Conservation (phyloP, 768 basidiomycete species). For the Lactarius sp. region DNA sequence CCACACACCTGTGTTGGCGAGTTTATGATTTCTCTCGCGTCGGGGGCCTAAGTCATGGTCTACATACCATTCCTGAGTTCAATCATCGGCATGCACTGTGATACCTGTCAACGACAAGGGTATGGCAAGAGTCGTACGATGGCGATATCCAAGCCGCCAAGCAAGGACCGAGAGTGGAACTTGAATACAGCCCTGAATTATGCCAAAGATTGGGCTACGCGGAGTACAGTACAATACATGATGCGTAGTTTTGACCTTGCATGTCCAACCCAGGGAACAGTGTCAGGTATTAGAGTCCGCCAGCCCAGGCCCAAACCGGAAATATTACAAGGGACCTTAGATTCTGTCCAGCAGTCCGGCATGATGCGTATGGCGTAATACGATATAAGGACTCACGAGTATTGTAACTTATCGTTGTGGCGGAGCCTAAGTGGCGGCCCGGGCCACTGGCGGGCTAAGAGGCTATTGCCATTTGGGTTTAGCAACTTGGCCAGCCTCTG, state of each 20-base stretch:
- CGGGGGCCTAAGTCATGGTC: neutral
- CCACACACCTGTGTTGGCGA: too few species aligned
- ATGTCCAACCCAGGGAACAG: neutral
- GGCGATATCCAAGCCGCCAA: too few species aligned
- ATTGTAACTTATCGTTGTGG: neutral
- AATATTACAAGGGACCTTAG: neutral
- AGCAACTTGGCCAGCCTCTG: neutral
- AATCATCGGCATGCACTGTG: too few species aligned
- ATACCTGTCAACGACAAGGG: too few species aligned
- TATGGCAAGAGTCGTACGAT: too few species aligned
- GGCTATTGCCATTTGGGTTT: neutral
- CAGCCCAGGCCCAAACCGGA: conserved; percentile 2
- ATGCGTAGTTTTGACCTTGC: too few species aligned
- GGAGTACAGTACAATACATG: too few species aligned
- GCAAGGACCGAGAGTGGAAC: too few species aligned
- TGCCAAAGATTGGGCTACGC: too few species aligned
- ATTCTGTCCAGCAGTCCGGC: neutral
- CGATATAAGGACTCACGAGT: too few species aligned
- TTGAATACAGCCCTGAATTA: too few species aligned
- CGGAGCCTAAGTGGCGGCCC: neutral
- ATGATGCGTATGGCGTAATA: neutral
- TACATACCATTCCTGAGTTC: too few species aligned
- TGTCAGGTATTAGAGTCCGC: neutral
- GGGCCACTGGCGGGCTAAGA: neutral
- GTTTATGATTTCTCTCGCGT: neutral